Conservation (phyloP, 352 stramenopile genomes). For the Phytopythium ostracodes region DNA sequence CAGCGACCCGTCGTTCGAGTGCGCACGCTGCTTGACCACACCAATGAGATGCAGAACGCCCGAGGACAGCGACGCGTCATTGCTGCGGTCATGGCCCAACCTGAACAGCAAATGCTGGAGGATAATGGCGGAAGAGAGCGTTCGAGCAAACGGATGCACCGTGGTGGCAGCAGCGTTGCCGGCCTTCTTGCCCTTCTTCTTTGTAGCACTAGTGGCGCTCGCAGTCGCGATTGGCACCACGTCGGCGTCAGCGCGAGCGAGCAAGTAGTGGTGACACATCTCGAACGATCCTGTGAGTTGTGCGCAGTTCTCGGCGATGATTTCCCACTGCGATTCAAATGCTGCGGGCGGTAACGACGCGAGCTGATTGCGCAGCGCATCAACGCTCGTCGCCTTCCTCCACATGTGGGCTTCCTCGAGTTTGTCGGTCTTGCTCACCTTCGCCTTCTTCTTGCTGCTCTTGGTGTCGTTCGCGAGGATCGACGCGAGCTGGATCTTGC, state of each 20-base stretch:
- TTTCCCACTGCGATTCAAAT: conserved; percentile 30
- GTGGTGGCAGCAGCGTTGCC: conserved; percentile 2
- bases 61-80: neutral
- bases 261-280: conserved; percentile 51
- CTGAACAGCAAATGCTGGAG: conserved; percentile 28
- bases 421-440: neutral
- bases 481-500: conserved; percentile 5
- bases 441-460: conserved; percentile 1
- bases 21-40: conserved; percentile 15
- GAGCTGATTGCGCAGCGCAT: conserved; percentile 14
- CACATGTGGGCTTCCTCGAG: neutral
- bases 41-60: neutral
- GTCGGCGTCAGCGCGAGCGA: conserved; percentile 33
- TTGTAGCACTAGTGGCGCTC: neutral
- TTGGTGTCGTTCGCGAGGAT: neutral
- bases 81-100: neutral
- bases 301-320: conserved; percentile 31
- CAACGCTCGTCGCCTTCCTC: neutral
- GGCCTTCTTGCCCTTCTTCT: conserved; percentile 23
- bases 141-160: conserved; percentile 13
- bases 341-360: conserved; percentile 13
- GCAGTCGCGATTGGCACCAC: conserved; percentile 23
- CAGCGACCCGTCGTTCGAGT: neutral
- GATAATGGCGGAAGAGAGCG: conserved; percentile 17
- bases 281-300: conserved; percentile 26